Conservation (phyloP, 139 green algal species). For the Haematococcus sp. region DNA sequence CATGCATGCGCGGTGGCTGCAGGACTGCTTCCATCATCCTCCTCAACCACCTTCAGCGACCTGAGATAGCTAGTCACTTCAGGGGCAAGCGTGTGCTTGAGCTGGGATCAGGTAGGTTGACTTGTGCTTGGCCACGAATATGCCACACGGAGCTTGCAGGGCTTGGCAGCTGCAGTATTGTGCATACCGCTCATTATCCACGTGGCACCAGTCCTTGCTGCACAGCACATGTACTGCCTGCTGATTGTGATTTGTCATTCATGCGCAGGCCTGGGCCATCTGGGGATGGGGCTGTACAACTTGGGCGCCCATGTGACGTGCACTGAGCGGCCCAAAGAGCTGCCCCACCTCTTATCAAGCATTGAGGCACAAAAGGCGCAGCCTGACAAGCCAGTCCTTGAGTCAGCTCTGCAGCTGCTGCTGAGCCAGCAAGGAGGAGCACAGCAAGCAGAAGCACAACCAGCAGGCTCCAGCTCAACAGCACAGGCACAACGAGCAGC, state of each 20-base stretch:
- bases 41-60: slow-evolving; percentile 7
- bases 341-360: background rate
- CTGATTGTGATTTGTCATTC: background rate
- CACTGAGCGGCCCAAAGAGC: slow-evolving; percentile 12
- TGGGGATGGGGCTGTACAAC: slow-evolving; percentile 2
- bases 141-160: too few relatives aligned
- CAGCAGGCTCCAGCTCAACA: too few relatives aligned
- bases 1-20: background rate
- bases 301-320: slow-evolving; percentile 10
- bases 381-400: background rate
- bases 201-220: background rate
- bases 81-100: slow-evolving; percentile 10
- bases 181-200: too few relatives aligned
- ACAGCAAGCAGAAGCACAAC: too few relatives aligned
- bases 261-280: slow-evolving; percentile 10
- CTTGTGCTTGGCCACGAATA: background rate
- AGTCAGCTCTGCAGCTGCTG: slow-evolving; percentile 1
- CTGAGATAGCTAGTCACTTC: background rate
- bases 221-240: too few relatives aligned
- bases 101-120: slow-evolving; percentile 4
- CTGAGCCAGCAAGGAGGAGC: background rate
- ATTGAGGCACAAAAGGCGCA: slow-evolving; percentile 1
- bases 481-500: too few relatives aligned
- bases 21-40: slow-evolving; percentile 12
- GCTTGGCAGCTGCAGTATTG: too few relatives aligned